phyloP scores from a whole-genome alignment of 192 early-diverging fungal genomes.

The Dissophora ornata region DNA sequence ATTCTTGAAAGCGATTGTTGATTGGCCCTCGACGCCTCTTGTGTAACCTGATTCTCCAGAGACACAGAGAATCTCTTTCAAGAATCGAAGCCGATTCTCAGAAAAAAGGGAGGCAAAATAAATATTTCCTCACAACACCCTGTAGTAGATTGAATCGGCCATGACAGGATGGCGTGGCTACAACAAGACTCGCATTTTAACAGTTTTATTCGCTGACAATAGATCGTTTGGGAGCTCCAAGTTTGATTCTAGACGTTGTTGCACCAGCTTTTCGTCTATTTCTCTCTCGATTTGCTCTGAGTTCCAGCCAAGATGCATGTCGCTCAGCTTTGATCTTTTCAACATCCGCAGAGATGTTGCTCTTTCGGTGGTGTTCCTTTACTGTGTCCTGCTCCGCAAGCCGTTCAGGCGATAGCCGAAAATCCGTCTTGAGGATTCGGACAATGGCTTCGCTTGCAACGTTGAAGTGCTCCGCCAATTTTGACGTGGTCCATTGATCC shows the following conservation, averaged over 20 bases:
- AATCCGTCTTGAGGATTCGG: slow-evolving; percentile 26
- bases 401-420: slow-evolving; percentile 16
- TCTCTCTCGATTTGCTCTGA: slow-evolving; percentile 2
- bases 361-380: slow-evolving; percentile 8
- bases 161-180: too few relatives aligned
- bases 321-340: neutral
- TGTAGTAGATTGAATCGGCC: too few relatives aligned
- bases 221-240: slow-evolving; percentile 24
- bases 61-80: too few relatives aligned
- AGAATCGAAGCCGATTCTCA: too few relatives aligned
- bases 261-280: neutral
- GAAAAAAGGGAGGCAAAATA: too few relatives aligned
- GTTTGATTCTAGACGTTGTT: neutral
- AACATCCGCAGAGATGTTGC: slow-evolving; percentile 2
- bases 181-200: too few relatives aligned
- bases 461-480: slow-evolving; percentile 39
- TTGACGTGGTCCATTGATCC: slow-evolving; percentile 44
- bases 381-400: slow-evolving; percentile 27
- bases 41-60: too few relatives aligned
- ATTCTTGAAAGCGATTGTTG: too few relatives aligned
- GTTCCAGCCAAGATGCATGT: slow-evolving; percentile 9
- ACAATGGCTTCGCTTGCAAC: slow-evolving; percentile 27
- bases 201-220: neutral
- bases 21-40: too few relatives aligned
- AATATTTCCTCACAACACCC: too few relatives aligned